Conservation (phyloP, 257 asterid genomes). For the Nicotiana tomentosiformis region DNA sequence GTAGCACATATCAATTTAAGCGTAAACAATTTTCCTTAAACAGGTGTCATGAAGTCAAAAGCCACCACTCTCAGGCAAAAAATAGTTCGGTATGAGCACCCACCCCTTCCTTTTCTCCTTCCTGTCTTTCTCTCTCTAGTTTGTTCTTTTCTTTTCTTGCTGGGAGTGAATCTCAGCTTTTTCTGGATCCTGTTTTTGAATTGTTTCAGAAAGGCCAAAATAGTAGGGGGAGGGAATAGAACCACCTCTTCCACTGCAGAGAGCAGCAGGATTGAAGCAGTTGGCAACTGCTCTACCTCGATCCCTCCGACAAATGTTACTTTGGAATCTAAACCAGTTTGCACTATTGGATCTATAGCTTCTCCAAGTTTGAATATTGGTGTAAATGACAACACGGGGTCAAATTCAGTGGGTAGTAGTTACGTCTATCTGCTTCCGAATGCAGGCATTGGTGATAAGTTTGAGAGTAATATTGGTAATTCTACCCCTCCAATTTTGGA, state of each 20-base stretch:
- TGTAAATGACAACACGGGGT: background rate
- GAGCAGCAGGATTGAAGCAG: conserved; percentile 27
- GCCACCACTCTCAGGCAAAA: conserved; percentile 40
- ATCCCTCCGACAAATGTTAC: conserved; percentile 12
- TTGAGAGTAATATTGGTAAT: conserved; percentile 22
- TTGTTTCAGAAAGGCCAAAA: conserved; percentile 69
- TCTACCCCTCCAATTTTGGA: conserved; percentile 23
- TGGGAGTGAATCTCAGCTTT: background rate
- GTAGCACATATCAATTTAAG: conserved; percentile 13
- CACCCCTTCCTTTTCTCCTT: background rate
- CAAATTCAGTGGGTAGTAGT: conserved; percentile 16
- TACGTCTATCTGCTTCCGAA: conserved; percentile 17
- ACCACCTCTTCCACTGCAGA: conserved; percentile 26
- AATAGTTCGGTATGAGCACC: conserved; percentile 44
- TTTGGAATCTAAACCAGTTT: conserved; percentile 18
- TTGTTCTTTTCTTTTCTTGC: conserved; percentile 8
- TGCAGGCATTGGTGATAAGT: conserved; percentile 30
- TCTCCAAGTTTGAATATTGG: conserved; percentile 27
- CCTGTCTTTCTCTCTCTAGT: conserved; percentile 7
- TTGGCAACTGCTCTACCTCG: conserved; percentile 25
- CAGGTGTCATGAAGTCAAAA: conserved; percentile 45
- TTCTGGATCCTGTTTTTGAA: background rate
- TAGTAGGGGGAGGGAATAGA: conserved; percentile 44
- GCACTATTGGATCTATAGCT: conserved; percentile 8
- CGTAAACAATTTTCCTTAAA: conserved; percentile 16